Evolutionary conservation across 2,329 filamentous ascomycete species (phyloP), one percentile per base, ranked within the genome.

Genomic region (Fusarium buxicola): DNA sequence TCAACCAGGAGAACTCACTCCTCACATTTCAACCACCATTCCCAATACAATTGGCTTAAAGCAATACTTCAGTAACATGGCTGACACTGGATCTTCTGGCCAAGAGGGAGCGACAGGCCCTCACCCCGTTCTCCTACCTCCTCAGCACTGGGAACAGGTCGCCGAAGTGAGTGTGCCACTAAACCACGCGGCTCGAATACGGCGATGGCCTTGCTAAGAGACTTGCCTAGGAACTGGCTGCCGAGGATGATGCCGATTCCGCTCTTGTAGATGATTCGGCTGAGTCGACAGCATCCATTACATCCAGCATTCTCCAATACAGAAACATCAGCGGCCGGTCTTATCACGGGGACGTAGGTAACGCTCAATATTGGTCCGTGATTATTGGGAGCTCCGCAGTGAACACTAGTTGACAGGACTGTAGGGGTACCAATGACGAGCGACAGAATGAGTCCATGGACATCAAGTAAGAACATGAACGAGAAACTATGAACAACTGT

Each of bases 401-500:
- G 38, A 15, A 1, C 3, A 8, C 1, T 13, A 5, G 7, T 28
- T 54, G 28, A 63, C 10, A n/a, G 1, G 1, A 5, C 9, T 12
- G 0, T 2, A 66, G 62, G 62, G 63, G 58, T 1, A 51, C 63
- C 0, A 66, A 66, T 5, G 63, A 66, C 12, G 59, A 66, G 5
- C 53, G 49, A 2, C 63, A 66, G 13, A 66, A 60, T 4, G 62
- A 66, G 8, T 66, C 63, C 1, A 66, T 66, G 63, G 62, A 66
- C 2, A 65, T 66, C 13, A 63, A 66, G 62, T 66, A 1, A 35
- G 59, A 7, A 0, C 2, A 5, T 0, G 1, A 1, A 7, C 0
- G 2, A 0, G 0, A 6, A 1, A 0, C 1, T 2, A 2, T 2
- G 10, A 3, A 21, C 9, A 10, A 36, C 3, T 5, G 1, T 58